These are phyloP conservation scores for Boletus coffeatus DNA, from an alignment of 1,284 basidiomycete genomes.

Conservation along the genomic window DNA sequence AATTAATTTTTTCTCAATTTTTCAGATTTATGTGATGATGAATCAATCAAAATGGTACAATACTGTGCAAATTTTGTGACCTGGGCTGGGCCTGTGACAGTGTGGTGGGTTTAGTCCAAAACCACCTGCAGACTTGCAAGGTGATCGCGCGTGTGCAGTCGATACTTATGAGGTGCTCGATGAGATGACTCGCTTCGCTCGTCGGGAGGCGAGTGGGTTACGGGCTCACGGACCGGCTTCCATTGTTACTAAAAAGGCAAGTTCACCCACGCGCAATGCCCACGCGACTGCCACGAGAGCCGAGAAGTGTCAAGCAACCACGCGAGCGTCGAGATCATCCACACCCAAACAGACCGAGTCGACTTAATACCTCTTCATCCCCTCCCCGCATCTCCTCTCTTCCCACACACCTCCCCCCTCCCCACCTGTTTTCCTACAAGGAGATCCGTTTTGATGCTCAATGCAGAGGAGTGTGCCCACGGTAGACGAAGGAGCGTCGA, in stretches of 20 bases:
- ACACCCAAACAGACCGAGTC: slow-evolving; percentile 15
- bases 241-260: slow-evolving; percentile 25
- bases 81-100: no score
- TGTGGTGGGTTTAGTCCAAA: no score
- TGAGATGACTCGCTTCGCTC: no score
- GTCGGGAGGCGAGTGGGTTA: not conserved
- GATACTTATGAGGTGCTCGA: no score
- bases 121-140: no score
- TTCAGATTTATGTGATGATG: no score
- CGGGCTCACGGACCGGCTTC: slow-evolving; percentile 21
- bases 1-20: no score
- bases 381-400: slow-evolving; percentile 1
- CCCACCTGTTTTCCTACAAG: not conserved
- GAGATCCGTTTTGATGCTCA: slow-evolving; percentile 18
- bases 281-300: slow-evolving; percentile 34
- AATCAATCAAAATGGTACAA: no score
- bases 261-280: slow-evolving; percentile 23
- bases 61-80: no score
- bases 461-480: slow-evolving; percentile 25
- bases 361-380: slow-evolving; percentile 7
- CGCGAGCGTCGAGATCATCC: slow-evolving; percentile 34
- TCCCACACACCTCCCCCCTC: not conserved
- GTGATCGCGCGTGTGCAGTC: no score
- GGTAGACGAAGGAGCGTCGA: slow-evolving; percentile 73
- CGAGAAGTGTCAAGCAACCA: slow-evolving; percentile 33